Evolutionary conservation across 768 basidiomycete species (phyloP), one percentile per base, ranked within the genome.

Genomic region (Neoboletus magnificus): DNA sequence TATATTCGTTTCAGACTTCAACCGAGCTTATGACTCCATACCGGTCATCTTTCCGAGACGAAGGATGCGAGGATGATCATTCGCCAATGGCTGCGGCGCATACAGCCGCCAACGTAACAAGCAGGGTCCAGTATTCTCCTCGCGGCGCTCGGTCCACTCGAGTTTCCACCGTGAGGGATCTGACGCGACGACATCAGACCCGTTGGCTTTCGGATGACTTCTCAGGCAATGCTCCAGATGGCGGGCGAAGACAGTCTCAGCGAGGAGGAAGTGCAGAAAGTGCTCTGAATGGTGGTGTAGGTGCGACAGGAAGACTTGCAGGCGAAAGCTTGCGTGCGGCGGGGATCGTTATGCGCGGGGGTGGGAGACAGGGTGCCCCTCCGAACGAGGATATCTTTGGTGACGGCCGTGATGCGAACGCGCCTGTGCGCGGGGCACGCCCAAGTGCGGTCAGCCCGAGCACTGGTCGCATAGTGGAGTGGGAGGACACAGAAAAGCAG

Each of bases 211-310:
- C 80, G 18, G 82, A 80, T 54, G 82, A 84, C 62, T 41, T 78
- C 3, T 59, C 65, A 13, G 63, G 67, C 0, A 66, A 66, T 22
- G 51, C 57, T 6, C 66, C 54, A 0, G 64, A 66, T 16, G 27
- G 48, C 29, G 86, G 84, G 29, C 72, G 81, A 27, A 72, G 79
- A 41, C 88, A 88, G 64, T 76, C 76, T 30, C 66, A 79, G 16
- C 75, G 89, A 35, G 80, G 79, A 0, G 89, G 89, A 5, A 89
- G 86, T 65, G 85, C 83, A 3, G 90, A 91, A 71, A 87, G 81
- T 64, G 76, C 83, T 9, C 66, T 87, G 27, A 72, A 72, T 53
- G 76, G 70, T 46, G 72, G 66, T 9, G 73, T 77, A 12, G 73
- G 72, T 27, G 77, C 66, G 36, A 74, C 71, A 16, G 78, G 82